Evolutionary conservation across 2,329 filamentous ascomycete species (phyloP), one percentile per base, ranked within the genome.

Genomic region (Rhinocladiella similis): DNA sequence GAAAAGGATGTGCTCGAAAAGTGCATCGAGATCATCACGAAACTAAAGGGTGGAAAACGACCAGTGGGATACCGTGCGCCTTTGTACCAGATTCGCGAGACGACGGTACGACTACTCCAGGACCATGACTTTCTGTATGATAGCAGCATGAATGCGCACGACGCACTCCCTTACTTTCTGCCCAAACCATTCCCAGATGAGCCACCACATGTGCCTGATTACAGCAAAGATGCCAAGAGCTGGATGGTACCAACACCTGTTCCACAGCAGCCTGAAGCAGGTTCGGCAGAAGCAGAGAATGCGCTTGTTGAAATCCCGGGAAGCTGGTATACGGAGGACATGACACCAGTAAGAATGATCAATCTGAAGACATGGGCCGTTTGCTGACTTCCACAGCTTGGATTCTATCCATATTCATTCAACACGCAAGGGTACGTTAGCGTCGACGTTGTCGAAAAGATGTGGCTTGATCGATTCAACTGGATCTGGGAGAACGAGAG

Each of bases 391-490:
- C 12, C 19, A 33, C 47, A 60, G 1, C 71, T 77, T 66, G 74
- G 75, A 36, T 77, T 72, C 56, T 71, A 77, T 10, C 75, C 75
- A 0, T 73, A 73, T 27, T 59, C 65, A 0, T 66, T 73, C 1
- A 85, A 84, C 57, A 80, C 77, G 2, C 77, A 80, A 42, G 83
- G 83, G 1, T 86, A 84, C 64, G 81, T 85, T 0, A 79, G 82
- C 51, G 77, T 80, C 3, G 73, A 77, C 9, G 74, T 80, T 1
- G 76, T 86, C 25, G 83, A 86, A 72, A 74, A 79, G 57, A 80
- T 85, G 73, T 86, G 83, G 83, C 79, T 75, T 63, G 82, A 84
- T 63, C 76, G 80, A 12, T 83, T 85, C 62, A 73, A 80, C 58
- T 86, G 77, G 75, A 70, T 84, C n/a, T 74, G 74, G 54, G 72